A percentile compares a stretch with the other conserved stretches of the same genome.
These are phyloP conservation scores for Umbilicus rupestris DNA, from an alignment of 164 flowering plant species.

Conservation along the genomic window DNA sequence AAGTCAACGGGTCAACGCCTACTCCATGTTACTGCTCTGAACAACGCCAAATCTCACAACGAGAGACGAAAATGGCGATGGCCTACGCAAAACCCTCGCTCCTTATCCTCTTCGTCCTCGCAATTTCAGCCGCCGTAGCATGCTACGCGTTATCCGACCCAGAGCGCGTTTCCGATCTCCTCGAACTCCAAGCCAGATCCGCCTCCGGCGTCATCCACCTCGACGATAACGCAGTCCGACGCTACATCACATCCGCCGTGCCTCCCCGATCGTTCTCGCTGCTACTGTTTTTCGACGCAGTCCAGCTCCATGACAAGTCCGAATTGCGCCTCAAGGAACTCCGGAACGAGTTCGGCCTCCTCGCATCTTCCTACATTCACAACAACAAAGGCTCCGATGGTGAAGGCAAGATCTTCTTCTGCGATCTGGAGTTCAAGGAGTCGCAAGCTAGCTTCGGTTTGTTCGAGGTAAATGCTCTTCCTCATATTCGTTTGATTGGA, in stretches of 20 bases:
- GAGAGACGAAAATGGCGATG: background rate
- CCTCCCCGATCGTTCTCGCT: constrained; percentile 63
- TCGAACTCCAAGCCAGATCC: constrained; percentile 53
- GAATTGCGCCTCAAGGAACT: constrained; percentile 74
- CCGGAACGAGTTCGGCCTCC: constrained; percentile 51
- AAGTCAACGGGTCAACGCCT: no score
- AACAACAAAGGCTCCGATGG: constrained; percentile 34
- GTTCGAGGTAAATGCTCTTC: constrained; percentile 72
- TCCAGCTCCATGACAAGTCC: constrained; percentile 61
- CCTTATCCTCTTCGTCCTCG: constrained; percentile 18
- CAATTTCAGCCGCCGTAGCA: background rate
- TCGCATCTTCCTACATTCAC: constrained; percentile 50
- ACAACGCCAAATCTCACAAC: no score
- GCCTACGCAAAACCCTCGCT: constrained; percentile 2
- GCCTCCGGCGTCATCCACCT: constrained; percentile 62
- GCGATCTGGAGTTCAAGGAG: constrained; percentile 72
- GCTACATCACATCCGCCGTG: constrained; percentile 36
- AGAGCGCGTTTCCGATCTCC: constrained; percentile 47
- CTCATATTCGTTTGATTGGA: constrained; percentile 59
- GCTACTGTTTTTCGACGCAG: constrained; percentile 88
- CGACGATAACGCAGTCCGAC: constrained; percentile 47
- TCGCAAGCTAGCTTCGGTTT: constrained; percentile 53
- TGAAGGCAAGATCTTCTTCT: constrained; percentile 59
- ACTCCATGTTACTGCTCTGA: no score
- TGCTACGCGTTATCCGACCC: constrained; percentile 26